Percentiles rank a stretch among this genome's conserved stretches.
These are phyloP conservation scores for Aristolochia contorta DNA, from an alignment of 164 flowering plant genomes.

Conservation along the genomic window DNA sequence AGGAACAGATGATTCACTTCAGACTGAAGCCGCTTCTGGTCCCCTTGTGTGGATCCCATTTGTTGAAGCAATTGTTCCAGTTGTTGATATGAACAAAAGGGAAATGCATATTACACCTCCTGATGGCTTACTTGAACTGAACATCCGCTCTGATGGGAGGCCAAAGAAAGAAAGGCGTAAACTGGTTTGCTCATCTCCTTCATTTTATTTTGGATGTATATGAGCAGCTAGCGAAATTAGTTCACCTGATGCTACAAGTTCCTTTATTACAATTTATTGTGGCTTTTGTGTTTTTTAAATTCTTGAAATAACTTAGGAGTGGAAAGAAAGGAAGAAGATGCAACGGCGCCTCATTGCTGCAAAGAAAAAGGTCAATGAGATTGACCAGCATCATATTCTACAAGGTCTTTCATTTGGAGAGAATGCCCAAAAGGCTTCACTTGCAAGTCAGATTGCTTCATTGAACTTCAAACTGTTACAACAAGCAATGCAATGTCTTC, in stretches of 20 bases:
- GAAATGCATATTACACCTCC: conserved; percentile 89
- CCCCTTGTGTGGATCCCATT: conserved; percentile 76
- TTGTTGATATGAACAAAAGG: conserved; percentile 56
- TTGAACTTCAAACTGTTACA: conserved; percentile 66
- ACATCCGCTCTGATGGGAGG: conserved; percentile 49
- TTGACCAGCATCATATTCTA: conserved; percentile 79
- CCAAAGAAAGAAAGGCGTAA: conserved; percentile 92
- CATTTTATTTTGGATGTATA: neutral
- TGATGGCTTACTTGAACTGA: conserved; percentile 84
- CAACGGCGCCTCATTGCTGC: conserved; percentile 60
- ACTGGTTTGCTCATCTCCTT: conserved; percentile 52
- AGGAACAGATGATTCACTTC: conserved; percentile 20
- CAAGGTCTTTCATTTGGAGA: conserved; percentile 74
- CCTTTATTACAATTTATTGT: neutral
- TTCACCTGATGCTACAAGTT: neutral
- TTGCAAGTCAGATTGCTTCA: conserved; percentile 60
- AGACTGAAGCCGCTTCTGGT: conserved; percentile 23
- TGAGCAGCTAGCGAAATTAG: neutral
- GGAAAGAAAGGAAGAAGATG: conserved; percentile 74
- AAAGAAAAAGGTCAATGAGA: conserved; percentile 68
- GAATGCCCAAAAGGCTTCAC: conserved; percentile 47
- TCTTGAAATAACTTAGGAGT: conserved; percentile 44
- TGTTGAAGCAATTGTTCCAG: conserved; percentile 92
- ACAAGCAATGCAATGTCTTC: conserved; percentile 41
- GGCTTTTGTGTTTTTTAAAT: neutral